A percentile compares a stretch with the other conserved stretches of the same genome.
Conservation (phyloP, 164 flowering plant species). For the Umbilicus rupestris region DNA sequence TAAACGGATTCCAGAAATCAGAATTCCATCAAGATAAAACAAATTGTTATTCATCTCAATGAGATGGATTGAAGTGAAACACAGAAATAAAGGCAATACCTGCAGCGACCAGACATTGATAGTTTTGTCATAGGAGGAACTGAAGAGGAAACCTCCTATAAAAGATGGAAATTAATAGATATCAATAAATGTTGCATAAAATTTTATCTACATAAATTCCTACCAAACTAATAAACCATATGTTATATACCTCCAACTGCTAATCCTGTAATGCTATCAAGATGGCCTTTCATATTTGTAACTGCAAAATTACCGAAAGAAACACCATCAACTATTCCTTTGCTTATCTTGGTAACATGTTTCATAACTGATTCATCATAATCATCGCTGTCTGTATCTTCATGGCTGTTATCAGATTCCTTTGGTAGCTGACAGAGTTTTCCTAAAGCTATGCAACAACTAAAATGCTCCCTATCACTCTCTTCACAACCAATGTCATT, state of each 20-base stretch:
- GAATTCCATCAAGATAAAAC: not conserved
- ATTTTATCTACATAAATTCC: not conserved
- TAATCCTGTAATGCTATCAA: constrained; percentile 66
- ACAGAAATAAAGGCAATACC: constrained; percentile 28
- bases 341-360: constrained; percentile 18
- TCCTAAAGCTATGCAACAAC: constrained; percentile 42
- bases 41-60: not conserved
- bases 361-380: constrained; percentile 17
- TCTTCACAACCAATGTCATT: constrained; percentile 20
- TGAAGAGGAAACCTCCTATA: constrained; percentile 76
- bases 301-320: constrained; percentile 29
- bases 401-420: constrained; percentile 13
- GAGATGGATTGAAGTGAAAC: not conserved
- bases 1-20: not conserved
- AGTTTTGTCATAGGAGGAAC: constrained; percentile 83
- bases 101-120: constrained; percentile 75
- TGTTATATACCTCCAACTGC: constrained; percentile 65
- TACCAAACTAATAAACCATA: not conserved
- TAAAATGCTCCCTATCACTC: constrained; percentile 9
- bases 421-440: constrained; percentile 29
- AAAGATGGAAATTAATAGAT: constrained; percentile 11
- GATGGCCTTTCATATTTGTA: constrained; percentile 57
- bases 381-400: constrained; percentile 10
- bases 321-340: constrained; percentile 32
- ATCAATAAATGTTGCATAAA: constrained; percentile 4